Base-by-base conservation (phyloP, 768 basidiomycete species). In the Gloeopeniophorella convolvens region DNA sequence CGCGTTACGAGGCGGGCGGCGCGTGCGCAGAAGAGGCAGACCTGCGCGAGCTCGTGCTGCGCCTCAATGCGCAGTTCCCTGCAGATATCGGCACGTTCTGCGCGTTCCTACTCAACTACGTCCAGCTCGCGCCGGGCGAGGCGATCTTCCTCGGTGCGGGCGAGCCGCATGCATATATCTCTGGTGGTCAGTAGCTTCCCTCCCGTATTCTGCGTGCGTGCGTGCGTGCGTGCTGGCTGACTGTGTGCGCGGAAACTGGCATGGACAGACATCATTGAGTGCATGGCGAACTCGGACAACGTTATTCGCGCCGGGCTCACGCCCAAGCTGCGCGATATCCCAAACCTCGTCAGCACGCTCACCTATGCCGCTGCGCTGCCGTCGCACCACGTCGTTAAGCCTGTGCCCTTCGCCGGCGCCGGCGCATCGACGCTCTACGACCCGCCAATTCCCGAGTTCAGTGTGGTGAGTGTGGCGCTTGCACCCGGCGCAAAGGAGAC, bases 221-320 rank as follows among this genome's bases (percentile, higher is more conserved):
- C 3, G 6, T n/a, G 30, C 28, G n/a, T 21, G 5, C n/a, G 15
- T 23, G 1, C 15, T 37, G 27, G 6, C 35, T 52, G 4, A 54
- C 40, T n/a, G 11, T 33, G 21, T 10, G 30, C 11, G 4, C 15
- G 16, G n/a, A 9, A 30, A 11, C 21, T n/a, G 3, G 26, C 32
- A 16, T 30, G n/a, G n/a, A 4, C 60, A 95, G 95, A 99, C 63
- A 94, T 94, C 66, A 91, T 98, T 63, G 96, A 98, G 64, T 95
- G 92, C 71, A 98, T 98, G 94, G 95, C 95, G 21, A 94, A 94
- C 55, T 94, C 91, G 0, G 96, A 99, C 71, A 98, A 98, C 66
- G 96, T 99, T 66, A 94, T 99, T 57, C 89, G 96, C 27, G 96
- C 96, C 6, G 96, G 96, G 12, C 81, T 99, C 33, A 99, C 96